phyloP scores from a whole-genome alignment of 2,329 filamentous ascomycete genomes.

The Exutisphaerella laricina region DNA sequence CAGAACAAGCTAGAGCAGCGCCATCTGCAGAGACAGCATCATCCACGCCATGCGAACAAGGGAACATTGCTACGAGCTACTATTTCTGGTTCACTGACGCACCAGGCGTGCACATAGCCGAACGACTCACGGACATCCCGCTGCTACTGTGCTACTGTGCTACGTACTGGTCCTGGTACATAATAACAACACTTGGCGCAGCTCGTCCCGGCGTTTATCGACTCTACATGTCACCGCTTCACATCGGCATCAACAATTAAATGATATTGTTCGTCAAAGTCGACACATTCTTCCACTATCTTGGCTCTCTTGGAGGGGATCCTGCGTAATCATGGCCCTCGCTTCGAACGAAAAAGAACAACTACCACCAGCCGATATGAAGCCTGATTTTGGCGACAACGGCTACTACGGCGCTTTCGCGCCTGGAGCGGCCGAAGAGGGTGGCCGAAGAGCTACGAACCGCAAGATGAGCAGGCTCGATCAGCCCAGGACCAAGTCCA shows the following conservation, averaged over 20 bases:
- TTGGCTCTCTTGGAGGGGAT: slow-evolving; percentile 10
- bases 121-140: too few species aligned
- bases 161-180: too few species aligned
- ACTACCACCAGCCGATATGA: slow-evolving; percentile 4
- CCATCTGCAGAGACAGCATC: not conserved
- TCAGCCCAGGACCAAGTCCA: slow-evolving; percentile 33
- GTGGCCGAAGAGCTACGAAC: slow-evolving; percentile 21
- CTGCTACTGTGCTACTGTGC: too few species aligned
- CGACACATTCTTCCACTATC: slow-evolving; percentile 15
- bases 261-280: slow-evolving; percentile 13
- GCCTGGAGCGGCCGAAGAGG: slow-evolving; percentile 30
- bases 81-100: too few species aligned
- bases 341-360: slow-evolving; percentile 1
- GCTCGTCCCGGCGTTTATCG: too few species aligned
- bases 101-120: too few species aligned
- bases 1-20: not conserved
- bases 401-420: slow-evolving; percentile 27
- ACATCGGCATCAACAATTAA: slow-evolving; percentile 4
- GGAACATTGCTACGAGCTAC: too few species aligned
- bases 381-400: slow-evolving; percentile 20
- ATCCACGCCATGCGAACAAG: too few species aligned
- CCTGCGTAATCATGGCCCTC: slow-evolving; percentile 9
- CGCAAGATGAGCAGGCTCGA: slow-evolving; percentile 42
- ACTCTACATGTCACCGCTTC: too few species aligned
- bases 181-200: too few species aligned